These are phyloP conservation scores for Globisporangium lucens DNA, from an alignment of 352 stramenopile genomes.

Conservation along the genomic window DNA sequence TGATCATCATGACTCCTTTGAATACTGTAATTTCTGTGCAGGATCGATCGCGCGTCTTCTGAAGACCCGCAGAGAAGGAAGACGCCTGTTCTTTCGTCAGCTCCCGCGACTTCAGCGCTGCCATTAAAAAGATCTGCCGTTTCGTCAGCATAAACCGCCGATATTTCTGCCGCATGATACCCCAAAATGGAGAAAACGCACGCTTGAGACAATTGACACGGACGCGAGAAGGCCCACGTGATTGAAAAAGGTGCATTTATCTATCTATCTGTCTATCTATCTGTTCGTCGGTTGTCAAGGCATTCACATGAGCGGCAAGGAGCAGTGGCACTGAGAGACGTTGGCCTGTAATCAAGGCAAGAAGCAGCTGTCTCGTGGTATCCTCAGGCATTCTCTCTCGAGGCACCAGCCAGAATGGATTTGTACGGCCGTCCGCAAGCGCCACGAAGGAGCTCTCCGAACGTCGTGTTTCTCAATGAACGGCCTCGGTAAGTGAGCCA, in stretches of 20 bases:
- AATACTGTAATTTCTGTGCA: not conserved
- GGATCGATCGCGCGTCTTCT: not conserved
- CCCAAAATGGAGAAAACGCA: constrained; percentile 1
- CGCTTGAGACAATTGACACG: not conserved
- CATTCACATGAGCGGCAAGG: not conserved
- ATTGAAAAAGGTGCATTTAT: no score
- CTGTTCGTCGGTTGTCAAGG: not conserved
- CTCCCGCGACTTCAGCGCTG: not conserved
- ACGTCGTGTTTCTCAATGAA: constrained; percentile 43
- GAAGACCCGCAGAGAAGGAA: not conserved
- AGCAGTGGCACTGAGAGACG: not conserved
- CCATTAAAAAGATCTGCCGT: not conserved
- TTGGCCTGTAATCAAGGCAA: not conserved
- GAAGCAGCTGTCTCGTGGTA: not conserved
- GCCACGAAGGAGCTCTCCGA: constrained; percentile 21
- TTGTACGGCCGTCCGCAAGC: constrained; percentile 38
- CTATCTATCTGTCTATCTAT: no score
- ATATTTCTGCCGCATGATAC: not conserved
- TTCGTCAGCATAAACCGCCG: not conserved
- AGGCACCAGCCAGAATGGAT: constrained; percentile 25
- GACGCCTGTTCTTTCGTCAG: not conserved
- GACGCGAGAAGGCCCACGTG: not conserved
- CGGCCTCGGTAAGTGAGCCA: constrained; percentile 23
- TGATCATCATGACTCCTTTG: not conserved
- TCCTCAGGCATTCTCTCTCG: not conserved